A percentile compares a stretch with the other conserved stretches of the same genome.
These are phyloP conservation scores for Colletotrichum scovillei DNA, from an alignment of 2,329 filamentous ascomycete genomes.

Conservation along the genomic window DNA sequence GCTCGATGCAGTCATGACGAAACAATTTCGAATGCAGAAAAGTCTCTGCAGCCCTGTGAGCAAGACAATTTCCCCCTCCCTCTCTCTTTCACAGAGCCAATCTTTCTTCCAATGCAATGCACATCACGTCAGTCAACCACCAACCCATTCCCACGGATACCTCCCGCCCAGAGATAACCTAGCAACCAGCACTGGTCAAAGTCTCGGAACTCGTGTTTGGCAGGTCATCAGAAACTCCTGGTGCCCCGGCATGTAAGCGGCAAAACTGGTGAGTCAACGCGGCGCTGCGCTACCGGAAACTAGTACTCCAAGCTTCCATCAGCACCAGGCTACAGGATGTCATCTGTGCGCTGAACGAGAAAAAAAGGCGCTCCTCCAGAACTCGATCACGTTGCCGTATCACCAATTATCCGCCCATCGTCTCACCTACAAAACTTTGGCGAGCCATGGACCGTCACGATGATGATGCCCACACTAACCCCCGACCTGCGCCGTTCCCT, in stretches of 20 bases:
- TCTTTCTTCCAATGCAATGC: background rate
- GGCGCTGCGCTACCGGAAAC: constrained; percentile 19
- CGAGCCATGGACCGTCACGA: background rate
- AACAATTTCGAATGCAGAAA: background rate
- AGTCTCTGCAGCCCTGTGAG: constrained; percentile 14
- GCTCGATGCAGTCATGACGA: background rate
- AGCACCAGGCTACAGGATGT: background rate
- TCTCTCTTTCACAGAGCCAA: background rate
- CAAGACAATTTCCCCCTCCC: background rate
- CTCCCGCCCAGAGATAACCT: constrained; percentile 3
- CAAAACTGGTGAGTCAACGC: constrained; percentile 22
- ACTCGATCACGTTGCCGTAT: constrained; percentile 4
- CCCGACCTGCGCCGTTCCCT: background rate
- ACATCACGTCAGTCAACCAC: background rate
- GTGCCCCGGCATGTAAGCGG: constrained; percentile 16
- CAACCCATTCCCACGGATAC: constrained; percentile 16
- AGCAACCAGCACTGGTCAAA: constrained; percentile 1
- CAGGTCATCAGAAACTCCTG: constrained; percentile 8
- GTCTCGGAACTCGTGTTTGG: background rate
- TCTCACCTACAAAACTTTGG: background rate
- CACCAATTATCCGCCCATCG: background rate
- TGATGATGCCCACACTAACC: constrained; percentile 11
- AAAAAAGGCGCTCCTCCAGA: background rate
- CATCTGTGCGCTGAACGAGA: constrained; percentile 5
- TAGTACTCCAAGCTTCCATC: constrained; percentile 12